phyloP scores from a whole-genome alignment of 208 protist species.

The Acanthamoeba quina region DNA sequence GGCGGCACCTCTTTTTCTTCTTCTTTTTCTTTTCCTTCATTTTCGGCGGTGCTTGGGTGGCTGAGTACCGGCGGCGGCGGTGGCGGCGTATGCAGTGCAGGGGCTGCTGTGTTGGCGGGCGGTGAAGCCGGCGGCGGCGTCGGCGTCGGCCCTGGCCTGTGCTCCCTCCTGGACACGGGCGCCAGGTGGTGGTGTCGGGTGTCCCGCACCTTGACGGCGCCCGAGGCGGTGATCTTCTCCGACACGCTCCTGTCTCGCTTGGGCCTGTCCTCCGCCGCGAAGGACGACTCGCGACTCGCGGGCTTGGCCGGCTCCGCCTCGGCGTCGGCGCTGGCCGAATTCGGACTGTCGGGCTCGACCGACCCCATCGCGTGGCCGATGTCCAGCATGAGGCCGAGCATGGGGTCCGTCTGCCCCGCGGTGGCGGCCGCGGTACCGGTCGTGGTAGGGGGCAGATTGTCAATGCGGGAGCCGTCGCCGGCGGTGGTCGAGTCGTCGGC shows the following conservation, averaged over 20 bases:
- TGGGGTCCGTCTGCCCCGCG: neutral
- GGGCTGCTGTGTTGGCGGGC: neutral
- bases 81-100: neutral
- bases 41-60: neutral
- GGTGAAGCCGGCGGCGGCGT: neutral
- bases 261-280: neutral
- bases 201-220: neutral
- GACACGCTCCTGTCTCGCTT: neutral
- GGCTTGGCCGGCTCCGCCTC: neutral
- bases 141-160: neutral
- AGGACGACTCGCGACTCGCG: neutral
- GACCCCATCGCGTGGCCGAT: neutral
- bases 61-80: neutral
- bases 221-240: neutral
- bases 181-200: too few relatives aligned
- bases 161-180: neutral
- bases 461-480: too few relatives aligned
- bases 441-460: neutral
- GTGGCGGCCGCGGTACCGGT: neutral
- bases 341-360: neutral
- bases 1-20: too few relatives aligned
- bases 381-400: neutral
- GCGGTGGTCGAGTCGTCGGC: too few relatives aligned
- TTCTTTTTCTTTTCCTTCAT: neutral
- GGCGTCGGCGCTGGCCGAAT: neutral